Conservation (phyloP, 768 basidiomycete genomes). For the Amanita jacksonii region DNA sequence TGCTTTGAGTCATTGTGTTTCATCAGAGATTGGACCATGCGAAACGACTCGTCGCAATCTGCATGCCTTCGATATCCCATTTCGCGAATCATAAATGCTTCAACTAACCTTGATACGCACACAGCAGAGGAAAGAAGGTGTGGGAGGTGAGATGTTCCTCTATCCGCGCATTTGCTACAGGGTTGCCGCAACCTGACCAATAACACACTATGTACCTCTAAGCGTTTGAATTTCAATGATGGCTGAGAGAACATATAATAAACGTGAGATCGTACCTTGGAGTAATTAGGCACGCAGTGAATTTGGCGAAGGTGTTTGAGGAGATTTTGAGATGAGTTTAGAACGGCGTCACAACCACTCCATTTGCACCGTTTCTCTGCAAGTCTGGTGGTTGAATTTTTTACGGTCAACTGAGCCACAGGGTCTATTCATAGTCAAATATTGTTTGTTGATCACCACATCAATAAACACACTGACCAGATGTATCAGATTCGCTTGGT, state of each 20-base stretch:
- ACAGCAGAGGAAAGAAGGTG: slow-evolving; percentile 30
- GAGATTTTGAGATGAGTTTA: slow-evolving; percentile 45
- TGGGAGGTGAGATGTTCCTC: slow-evolving; percentile 47
- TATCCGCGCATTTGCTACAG: slow-evolving; percentile 36
- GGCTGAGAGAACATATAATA: too few species aligned
- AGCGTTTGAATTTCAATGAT: too few species aligned
- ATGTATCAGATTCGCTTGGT: background rate
- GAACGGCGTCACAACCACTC: slow-evolving; percentile 41
- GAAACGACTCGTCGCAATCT: slow-evolving; percentile 49
- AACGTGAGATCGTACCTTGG: too few species aligned
- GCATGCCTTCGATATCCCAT: slow-evolving; percentile 11
- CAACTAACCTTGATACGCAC: slow-evolving; percentile 42
- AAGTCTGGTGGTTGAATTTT: slow-evolving; percentile 32
- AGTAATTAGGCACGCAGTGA: slow-evolving; percentile 16
- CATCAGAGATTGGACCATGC: slow-evolving; percentile 34
- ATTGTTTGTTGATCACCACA: background rate
- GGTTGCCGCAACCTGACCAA: slow-evolving; percentile 47
- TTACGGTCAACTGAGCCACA: background rate
- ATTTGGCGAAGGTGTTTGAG: slow-evolving; percentile 38
- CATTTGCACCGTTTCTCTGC: slow-evolving; percentile 46
- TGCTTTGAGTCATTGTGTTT: slow-evolving; percentile 38
- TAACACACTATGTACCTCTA: slow-evolving; percentile 7
- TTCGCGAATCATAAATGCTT: too few species aligned
- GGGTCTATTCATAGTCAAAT: slow-evolving; percentile 3
- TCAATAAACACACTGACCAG: slow-evolving; percentile 5